phyloP scores from a whole-genome alignment of 306 rosid species.

The Glycine latifolia region DNA sequence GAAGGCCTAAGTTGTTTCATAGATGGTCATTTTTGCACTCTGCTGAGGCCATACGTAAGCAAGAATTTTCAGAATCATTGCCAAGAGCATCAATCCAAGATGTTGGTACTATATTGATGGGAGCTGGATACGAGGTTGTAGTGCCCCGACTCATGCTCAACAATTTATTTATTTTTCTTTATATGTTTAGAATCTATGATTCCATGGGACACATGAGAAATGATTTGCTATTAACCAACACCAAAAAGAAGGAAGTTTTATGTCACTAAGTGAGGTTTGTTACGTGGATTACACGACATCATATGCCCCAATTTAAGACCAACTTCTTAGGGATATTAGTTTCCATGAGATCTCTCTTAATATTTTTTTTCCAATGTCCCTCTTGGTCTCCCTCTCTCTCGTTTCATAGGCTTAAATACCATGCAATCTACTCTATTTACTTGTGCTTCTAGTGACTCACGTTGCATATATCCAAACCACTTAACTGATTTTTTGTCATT shows the following conservation, averaged over 20 bases:
- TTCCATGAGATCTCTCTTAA: background rate
- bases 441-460: background rate
- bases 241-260: background rate
- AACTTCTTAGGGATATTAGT: background rate
- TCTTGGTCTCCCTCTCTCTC: background rate
- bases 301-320: background rate
- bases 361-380: background rate
- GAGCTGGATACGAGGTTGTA: slow-evolving; percentile 94
- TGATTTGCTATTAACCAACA: slow-evolving; percentile 1
- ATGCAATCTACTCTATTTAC: background rate
- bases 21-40: slow-evolving; percentile 90
- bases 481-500: background rate
- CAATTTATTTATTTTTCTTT: slow-evolving; percentile 22
- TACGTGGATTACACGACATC: background rate
- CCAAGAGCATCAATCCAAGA: slow-evolving; percentile 87
- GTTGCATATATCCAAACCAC: background rate
- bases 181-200: slow-evolving; percentile 16
- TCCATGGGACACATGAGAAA: slow-evolving; percentile 19
- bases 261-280: background rate
- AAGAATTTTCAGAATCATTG: slow-evolving; percentile 80
- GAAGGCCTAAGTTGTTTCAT: slow-evolving; percentile 41
- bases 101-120: slow-evolving; percentile 87
- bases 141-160: slow-evolving; percentile 31
- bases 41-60: slow-evolving; percentile 78
- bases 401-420: background rate